Evolutionary conservation across 371 early-diverging fungal genomes (phyloP), one percentile per base, ranked within the genome.

Genomic region (Mortierella sp.): DNA sequence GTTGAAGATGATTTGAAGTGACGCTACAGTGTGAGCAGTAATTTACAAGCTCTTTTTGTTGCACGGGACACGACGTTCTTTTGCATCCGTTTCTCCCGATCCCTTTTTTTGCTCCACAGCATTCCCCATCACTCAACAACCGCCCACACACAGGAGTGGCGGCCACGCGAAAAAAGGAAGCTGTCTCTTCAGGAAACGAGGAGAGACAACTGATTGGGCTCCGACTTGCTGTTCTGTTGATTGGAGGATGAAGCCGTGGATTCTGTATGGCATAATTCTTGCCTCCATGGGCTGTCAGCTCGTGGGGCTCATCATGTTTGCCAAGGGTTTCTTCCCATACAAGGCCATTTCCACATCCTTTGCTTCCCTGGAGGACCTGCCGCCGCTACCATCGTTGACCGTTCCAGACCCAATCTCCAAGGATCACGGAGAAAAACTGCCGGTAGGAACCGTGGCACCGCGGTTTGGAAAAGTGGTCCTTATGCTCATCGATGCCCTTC

Each of bases 321-420:
- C 84, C 60, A 87, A 85, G 63, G 93, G 92, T 0, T 93, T 93
- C 67, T 92, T 93, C 56, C 93, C 93, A 2, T 91, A 91, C 78
- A 93, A 93, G 65, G 71, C 83, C 22, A 85, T 84, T 65, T 79
- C 91, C 7, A 80, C 89, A 0, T 87, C 89, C 8, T 87, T 88
- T 67, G 85, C 90, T 2, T 74, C 82, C 2, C 39, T 60, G 10
- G 67, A 80, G 9, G 79, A 83, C 22, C 57, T 79, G 39, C 82
- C 84, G 6, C 58, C 57, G 1, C 54, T 67, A 24, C 81, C 81
- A 19, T 53, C 52, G 2, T 19, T 67, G 16, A 3, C 56, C 5
- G 14, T 2, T 28, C 19, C 44, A 25, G 24, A 12, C 13, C 44
- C 12, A 17, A 12, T 44, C n/a, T 19, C 19, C 5, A 5, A 44